Percentiles rank a stretch among this genome's conserved stretches.
Evolutionary conservation across 352 stramenopile genomes (phyloP).

Genomic region (Globisporangium takayamanum): DNA sequence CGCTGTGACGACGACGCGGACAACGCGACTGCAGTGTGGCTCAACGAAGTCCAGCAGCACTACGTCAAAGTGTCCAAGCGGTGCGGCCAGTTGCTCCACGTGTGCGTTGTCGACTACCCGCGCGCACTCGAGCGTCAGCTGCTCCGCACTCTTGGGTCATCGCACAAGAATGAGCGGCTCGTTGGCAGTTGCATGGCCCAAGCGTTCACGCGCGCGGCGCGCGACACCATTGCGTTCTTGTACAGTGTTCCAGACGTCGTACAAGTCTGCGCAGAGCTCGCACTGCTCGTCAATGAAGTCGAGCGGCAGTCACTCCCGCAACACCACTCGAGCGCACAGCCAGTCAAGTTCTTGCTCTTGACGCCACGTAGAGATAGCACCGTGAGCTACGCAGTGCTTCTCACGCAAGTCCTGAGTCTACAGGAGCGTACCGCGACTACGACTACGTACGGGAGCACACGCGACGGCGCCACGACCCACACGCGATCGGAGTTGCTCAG

Average conservation of each 20-base stretch:
- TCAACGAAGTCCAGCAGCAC: constrained; percentile 4
- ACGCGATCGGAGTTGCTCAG: neutral
- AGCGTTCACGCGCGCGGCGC: neutral
- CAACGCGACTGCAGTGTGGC: neutral
- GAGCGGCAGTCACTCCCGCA: neutral
- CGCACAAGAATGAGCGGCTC: neutral
- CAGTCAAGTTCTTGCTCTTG: neutral
- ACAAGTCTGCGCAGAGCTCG: constrained; percentile 6
- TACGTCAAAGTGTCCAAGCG: constrained; percentile 4
- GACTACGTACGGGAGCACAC: neutral
- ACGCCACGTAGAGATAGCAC: neutral
- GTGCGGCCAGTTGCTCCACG: constrained; percentile 6
- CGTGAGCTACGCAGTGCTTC: constrained; percentile 6
- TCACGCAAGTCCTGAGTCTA: constrained; percentile 6
- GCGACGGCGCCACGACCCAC: neutral
- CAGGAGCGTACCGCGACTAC: neutral
- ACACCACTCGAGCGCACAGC: no score
- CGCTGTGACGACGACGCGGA: neutral
- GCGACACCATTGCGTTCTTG: neutral
- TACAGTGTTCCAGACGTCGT: neutral
- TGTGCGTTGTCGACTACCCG: constrained; percentile 8
- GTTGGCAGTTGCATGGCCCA: constrained; percentile 9
- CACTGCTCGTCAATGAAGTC: constrained; percentile 12
- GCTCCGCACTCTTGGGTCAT: neutral
- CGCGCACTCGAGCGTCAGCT: constrained; percentile 1